Evolutionary conservation across 306 rosid species (phyloP), one percentile per base, ranked within the genome.

Genomic region (Luffa aegyptiaca): DNA sequence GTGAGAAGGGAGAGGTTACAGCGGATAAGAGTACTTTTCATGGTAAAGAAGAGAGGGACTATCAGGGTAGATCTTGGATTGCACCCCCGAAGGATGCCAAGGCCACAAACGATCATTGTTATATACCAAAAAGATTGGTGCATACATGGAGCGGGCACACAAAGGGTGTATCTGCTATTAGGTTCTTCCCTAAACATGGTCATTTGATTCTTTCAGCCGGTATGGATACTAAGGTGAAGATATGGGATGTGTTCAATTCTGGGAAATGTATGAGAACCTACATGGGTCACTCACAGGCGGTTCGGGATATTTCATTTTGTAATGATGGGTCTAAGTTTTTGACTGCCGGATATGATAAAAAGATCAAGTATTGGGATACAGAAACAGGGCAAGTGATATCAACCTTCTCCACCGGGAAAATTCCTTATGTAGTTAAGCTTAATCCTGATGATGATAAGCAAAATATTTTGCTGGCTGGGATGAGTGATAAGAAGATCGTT

Each of bases 61-160:
- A 96, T 76, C 99, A 96, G 81, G 99, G 99, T 5, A 89, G 98
- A 92, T 91, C 99, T 71, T 96, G 98, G 99, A 96, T 96, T 84
- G 94, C 96, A 0, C 84, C 96, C 11, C 98, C 97, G 0, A 96
- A 92, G 80, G 99, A 96, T 79, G 97, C 98, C 12, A 96, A 96
- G 83, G 97, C 98, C 6, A 80, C 82, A 10, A 93, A 96, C 58
- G 98, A 91, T 68, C 98, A 96, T 55, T 96, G 98, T 80, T 96
- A 91, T 80, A 96, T 96, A 63, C 99, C 99, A 0, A 96, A 96
- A 86, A 90, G 99, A 83, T 85, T 91, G 87, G 98, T 96, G 79
- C 98, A 93, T 81, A 96, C 99, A 16, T 96, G 99, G 99, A 96
- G 99, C 75, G 99, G 99, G 18, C 99, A 96, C 80, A 96, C 98